Evolutionary conservation across 2,329 filamentous ascomycete species (phyloP), one percentile per base, ranked within the genome.

Genomic region (Aspergillus sp.): DNA sequence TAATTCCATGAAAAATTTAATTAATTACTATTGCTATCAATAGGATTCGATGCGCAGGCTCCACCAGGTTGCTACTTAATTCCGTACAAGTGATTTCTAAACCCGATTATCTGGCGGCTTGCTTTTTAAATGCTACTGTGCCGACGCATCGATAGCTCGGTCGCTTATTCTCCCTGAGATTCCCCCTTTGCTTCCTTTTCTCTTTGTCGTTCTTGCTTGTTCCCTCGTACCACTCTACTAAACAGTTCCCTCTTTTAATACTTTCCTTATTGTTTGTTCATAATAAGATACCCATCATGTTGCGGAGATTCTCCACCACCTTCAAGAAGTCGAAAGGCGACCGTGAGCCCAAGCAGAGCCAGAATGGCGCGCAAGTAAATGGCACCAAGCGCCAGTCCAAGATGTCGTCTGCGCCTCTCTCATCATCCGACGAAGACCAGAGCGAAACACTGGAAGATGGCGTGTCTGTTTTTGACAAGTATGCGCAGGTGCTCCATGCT

Each of bases 401-500:
- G 63, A 60, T 61, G 16, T 62, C 72, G 0, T 60, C 71, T 4
- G 45, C 59, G 45, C 69, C 58, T 49, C 70, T 69, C 45, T 61
- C 70, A 20, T 54, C 67, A 0, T 63, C 69, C 10, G 68, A 71
- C 20, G 64, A 69, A 22, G 71, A 71, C 3, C 68, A 72, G 32
- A 65, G 59, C 51, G 74, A 75, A 52, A 77, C 75, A 57, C 73
- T 75, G n/a, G 69, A 70, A 31, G 76, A 80, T 61, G 72, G 80
- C 9, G 70, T 74, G 24, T 69, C 69, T 7, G 70, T 73, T 16
- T 82, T 82, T 57, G 72, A 76, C 39, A 73, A 77, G 62, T 81
- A 77, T 70, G 77, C 77, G 20, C 76, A 80, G 63, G 69, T 81
- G 11, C 77, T 83, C 54, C 78, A 81, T 56, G 82, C 85, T 4